These are phyloP conservation scores for Globisporangium megalacanthum DNA, from an alignment of 352 stramenopile genomes.

Conservation along the genomic window DNA sequence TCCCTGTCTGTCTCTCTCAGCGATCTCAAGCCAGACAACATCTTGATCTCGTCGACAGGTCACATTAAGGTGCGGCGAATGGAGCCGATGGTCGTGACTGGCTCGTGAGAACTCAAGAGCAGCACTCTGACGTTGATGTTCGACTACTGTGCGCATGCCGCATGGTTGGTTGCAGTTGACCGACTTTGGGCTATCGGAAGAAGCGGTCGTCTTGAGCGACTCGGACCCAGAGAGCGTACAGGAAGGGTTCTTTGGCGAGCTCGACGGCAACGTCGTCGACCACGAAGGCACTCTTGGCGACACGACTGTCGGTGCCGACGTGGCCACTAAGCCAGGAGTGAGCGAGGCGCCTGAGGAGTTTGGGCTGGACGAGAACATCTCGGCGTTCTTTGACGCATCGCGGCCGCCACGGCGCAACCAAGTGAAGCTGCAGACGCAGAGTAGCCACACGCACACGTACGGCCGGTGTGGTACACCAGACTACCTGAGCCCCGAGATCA, in stretches of 20 bases:
- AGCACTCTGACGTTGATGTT: neutral
- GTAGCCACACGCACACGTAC: constrained; percentile 45
- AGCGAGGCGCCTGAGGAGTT: constrained; percentile 16
- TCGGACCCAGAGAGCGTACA: constrained; percentile 25
- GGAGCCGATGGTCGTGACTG: too few relatives aligned
- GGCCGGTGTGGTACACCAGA: constrained; percentile 82
- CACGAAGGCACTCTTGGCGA: neutral
- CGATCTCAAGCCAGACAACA: constrained; percentile 89
- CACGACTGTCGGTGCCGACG: neutral
- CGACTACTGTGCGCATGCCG: neutral
- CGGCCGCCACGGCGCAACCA: constrained; percentile 8
- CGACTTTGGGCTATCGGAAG: constrained; percentile 83
- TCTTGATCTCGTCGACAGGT: constrained; percentile 81
- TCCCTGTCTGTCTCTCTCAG: constrained; percentile 22
- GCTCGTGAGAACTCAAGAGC: too few relatives aligned
- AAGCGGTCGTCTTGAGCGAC: constrained; percentile 53
- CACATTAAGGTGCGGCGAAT: constrained; percentile 68
- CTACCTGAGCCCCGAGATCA: constrained; percentile 88
- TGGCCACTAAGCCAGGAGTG: neutral
- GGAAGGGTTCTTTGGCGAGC: constrained; percentile 13
- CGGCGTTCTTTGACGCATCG: constrained; percentile 14
- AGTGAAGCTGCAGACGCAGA: constrained; percentile 36
- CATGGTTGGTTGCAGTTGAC: constrained; percentile 45
- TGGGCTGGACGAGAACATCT: constrained; percentile 20
- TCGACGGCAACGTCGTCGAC: constrained; percentile 8